These are phyloP conservation scores for Cladosporium sphaerospermum DNA, from an alignment of 2,329 filamentous ascomycete genomes.

Conservation along the genomic window DNA sequence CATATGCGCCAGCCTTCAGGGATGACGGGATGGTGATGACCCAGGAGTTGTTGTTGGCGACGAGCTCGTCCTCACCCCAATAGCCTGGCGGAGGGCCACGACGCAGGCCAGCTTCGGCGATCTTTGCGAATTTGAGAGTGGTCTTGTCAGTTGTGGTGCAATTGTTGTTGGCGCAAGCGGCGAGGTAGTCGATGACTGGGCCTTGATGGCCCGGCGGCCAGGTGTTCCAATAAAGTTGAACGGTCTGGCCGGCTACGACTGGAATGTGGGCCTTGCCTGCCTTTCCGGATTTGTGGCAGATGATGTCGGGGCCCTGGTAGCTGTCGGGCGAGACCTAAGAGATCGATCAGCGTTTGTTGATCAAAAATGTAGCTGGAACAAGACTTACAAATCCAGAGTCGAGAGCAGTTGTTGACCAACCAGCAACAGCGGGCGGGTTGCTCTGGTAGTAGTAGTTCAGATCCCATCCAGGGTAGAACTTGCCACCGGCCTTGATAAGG, in stretches of 20 bases:
- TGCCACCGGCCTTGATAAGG: slow-evolving; percentile 40
- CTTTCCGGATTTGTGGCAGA: slow-evolving; percentile 32
- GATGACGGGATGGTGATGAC: slow-evolving; percentile 39
- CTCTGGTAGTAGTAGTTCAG: slow-evolving; percentile 10
- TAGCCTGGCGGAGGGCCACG: slow-evolving; percentile 38
- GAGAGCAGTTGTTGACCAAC: slow-evolving; percentile 7
- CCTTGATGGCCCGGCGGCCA: slow-evolving; percentile 62
- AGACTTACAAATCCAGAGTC: slow-evolving; percentile 8
- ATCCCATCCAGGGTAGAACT: slow-evolving; percentile 33
- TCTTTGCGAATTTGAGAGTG: slow-evolving; percentile 57
- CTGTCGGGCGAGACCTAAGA: slow-evolving; percentile 31
- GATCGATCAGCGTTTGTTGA: not conserved
- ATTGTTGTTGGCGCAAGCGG: slow-evolving; percentile 51
- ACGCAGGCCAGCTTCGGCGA: slow-evolving; percentile 50
- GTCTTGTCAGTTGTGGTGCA: slow-evolving; percentile 50
- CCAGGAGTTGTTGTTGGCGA: slow-evolving; percentile 45
- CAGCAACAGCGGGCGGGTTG: slow-evolving; percentile 8
- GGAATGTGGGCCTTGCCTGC: slow-evolving; percentile 28
- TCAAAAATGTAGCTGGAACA: not conserved
- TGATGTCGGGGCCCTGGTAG: slow-evolving; percentile 26
- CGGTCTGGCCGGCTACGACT: slow-evolving; percentile 29
- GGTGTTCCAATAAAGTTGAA: slow-evolving; percentile 47
- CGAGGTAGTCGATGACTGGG: slow-evolving; percentile 59
- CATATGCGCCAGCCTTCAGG: slow-evolving; percentile 44
- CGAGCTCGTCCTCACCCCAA: slow-evolving; percentile 52